Base-by-base conservation (phyloP, 2,329 filamentous ascomycete genomes). In the Ampelomyces quisqualis region DNA sequence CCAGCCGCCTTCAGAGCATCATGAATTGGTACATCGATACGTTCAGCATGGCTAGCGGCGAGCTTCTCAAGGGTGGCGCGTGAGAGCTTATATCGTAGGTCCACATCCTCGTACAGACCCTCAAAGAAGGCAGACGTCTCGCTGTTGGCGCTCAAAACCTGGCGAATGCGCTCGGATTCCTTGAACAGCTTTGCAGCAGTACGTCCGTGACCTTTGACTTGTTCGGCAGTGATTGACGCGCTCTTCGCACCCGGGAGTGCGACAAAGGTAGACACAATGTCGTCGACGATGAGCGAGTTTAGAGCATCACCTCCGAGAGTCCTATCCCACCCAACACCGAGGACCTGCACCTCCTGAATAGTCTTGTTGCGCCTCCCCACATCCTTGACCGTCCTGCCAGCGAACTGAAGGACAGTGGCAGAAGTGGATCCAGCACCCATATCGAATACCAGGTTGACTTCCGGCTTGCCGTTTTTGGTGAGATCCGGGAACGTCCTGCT, bases 361-460 rank as follows among this genome's bases (percentile, higher is more conserved):
- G 90, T 96, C 80, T 97, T 97, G 77, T 96, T 97, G 75, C 81
- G 91, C 68, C 87, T 90, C 53, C 90, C 90, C 40, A 91, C 73
- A 57, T 96, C 91, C 77, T 97, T 98, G 49, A 97, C 85, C 2
- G 79, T 84, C 56, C 85, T 84, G 64, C 87, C 86, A 69, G 96
- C 90, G 72, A 98, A 95, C 59, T 84, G 86, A 65, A 98, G 72
- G 37, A 98, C 75, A 5, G 90, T 93, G 4, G 91, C 91, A 58
- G 89, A 95, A 21, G 91, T 87, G 31, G 89, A 96, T 4, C 93
- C 93, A 54, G 93, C 90, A 54, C 93, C 93, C 90, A 98, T 97
- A 65, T 98, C 93, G 63, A 93, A 98, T 20, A 98, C 82, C 67
- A 98, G 73, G 71, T 98, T 89, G 58, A 90, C 81, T 70, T 98